Evolutionary conservation across 129 eudicot genomes (phyloP), one percentile per base, ranked within the genome.

Genomic region (Ambrosia trifida): DNA sequence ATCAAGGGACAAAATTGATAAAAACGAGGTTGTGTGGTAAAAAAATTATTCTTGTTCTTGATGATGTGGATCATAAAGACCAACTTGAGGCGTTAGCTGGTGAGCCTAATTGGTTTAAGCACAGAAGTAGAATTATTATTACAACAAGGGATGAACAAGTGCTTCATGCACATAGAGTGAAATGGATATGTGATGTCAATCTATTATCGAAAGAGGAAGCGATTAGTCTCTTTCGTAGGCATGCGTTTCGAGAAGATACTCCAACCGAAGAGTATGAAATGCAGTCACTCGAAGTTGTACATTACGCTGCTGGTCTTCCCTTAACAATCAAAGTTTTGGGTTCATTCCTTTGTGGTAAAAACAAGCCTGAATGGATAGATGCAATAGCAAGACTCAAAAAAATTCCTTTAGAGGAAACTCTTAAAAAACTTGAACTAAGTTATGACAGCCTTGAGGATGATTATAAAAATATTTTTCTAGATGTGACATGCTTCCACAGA

Each of bases 101-200:
- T 52, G 59, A 52, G 17, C 11, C 19, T 46, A 9, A 7, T 7
- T 67, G 72, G 72, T 47, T 67, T 10, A 17, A 43, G 59, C 30
- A 43, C 2, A 44, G 59, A 67, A 67, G 71, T 66, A 66, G 57
- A 66, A 45, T 66, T 45, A 66, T 66, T 32, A 5, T 66, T 6
- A 66, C 71, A 0, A 66, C 71, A 19, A 66, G 71, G 45, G 57
- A 66, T 13, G 17, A 19, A 40, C 71, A 66, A 0, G 71, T 66
- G 56, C 40, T 66, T 4, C 3, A 8, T 3, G 56, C 20, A 1
- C 41, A 45, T 16, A 3, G 40, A 20, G 71, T 66, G 71, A 11
- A 45, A 28, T 24, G 17, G 5, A 66, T 44, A 9, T 19, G 28
- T 24, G 17, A 24, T 24, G 20, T 41, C 56, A 5, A 1, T 6